Conservation (phyloP, 768 basidiomycete genomes). For the Steccherinum ochraceum region DNA sequence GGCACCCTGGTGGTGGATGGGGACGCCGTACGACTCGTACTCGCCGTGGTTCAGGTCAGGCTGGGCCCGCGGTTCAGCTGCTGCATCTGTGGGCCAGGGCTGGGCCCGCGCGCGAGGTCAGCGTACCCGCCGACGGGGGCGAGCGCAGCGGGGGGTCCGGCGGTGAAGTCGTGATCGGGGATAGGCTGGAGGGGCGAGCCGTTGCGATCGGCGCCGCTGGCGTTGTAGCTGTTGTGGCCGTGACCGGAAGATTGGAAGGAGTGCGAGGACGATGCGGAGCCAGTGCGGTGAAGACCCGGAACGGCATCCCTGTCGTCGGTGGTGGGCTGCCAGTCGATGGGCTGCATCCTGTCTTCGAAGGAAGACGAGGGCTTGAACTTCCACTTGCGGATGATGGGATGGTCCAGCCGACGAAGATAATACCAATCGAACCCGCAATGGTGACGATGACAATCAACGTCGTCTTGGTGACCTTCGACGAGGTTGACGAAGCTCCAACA, state of each 20-base stretch:
- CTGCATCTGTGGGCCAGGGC: slow-evolving; percentile 64
- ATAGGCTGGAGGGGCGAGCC: slow-evolving; percentile 34
- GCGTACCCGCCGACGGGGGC: slow-evolving; percentile 78
- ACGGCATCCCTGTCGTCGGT: slow-evolving; percentile 37
- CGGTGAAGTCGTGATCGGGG: slow-evolving; percentile 75
- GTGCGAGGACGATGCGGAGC: slow-evolving; percentile 47
- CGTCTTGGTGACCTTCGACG: slow-evolving; percentile 38
- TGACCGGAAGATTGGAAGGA: slow-evolving; percentile 58
- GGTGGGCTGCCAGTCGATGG: slow-evolving; percentile 84
- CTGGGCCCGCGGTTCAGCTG: slow-evolving; percentile 42
- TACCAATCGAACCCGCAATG: slow-evolving; percentile 63
- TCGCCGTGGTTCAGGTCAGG: slow-evolving; percentile 29
- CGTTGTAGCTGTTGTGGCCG: slow-evolving; percentile 23
- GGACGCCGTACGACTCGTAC: slow-evolving; percentile 51
- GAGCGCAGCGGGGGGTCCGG: slow-evolving; percentile 41
- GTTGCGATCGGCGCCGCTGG: slow-evolving; percentile 21
- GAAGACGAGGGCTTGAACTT: slow-evolving; percentile 76
- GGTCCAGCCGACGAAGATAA: slow-evolving; percentile 74
- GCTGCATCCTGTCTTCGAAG: slow-evolving; percentile 80
- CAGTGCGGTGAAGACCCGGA: slow-evolving; percentile 45
- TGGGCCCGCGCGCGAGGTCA: slow-evolving; percentile 71
- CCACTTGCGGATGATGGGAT: slow-evolving; percentile 86
- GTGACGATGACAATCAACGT: slow-evolving; percentile 60
- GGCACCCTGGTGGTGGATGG: slow-evolving; percentile 53
- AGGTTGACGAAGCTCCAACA: slow-evolving; percentile 21